These are phyloP conservation scores for Cryphonectria naterciae DNA, from an alignment of 2,329 filamentous ascomycete species.

Conservation along the genomic window DNA sequence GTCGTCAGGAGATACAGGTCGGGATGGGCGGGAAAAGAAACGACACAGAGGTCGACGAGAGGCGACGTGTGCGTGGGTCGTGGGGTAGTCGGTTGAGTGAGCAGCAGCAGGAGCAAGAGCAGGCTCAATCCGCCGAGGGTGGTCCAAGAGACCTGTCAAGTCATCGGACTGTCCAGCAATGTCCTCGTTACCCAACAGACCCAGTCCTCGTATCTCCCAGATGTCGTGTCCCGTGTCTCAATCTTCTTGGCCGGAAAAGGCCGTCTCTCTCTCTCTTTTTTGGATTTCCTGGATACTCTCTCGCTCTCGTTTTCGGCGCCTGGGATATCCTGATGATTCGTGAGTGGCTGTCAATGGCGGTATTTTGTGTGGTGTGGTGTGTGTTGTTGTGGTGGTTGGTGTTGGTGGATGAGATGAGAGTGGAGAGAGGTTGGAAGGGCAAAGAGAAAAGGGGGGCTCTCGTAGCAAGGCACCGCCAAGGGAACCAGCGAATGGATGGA, in stretches of 20 bases:
- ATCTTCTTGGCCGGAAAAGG: background rate
- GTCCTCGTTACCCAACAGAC: background rate
- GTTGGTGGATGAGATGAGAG: conserved; percentile 4
- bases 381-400: conserved; percentile 1
- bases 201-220: background rate
- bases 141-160: conserved; percentile 19
- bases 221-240: background rate
- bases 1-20: background rate
- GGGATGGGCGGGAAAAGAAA: background rate
- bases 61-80: background rate
- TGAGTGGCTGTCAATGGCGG: background rate
- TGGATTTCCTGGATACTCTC: background rate
- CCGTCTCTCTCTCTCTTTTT: background rate
- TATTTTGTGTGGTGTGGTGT: background rate
- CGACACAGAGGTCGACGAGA: background rate
- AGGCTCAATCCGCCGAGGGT: conserved; percentile 29
- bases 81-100: conserved; percentile 5
- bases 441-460: background rate
- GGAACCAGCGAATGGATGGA: background rate
- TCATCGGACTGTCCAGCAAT: conserved; percentile 27
- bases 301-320: background rate
- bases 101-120: conserved; percentile 16
- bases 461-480: conserved; percentile 1
- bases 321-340: background rate
- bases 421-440: background rate